Base-by-base conservation (phyloP, 2,329 filamentous ascomycete species). In the Neoscytalidium dimidiatum region DNA sequence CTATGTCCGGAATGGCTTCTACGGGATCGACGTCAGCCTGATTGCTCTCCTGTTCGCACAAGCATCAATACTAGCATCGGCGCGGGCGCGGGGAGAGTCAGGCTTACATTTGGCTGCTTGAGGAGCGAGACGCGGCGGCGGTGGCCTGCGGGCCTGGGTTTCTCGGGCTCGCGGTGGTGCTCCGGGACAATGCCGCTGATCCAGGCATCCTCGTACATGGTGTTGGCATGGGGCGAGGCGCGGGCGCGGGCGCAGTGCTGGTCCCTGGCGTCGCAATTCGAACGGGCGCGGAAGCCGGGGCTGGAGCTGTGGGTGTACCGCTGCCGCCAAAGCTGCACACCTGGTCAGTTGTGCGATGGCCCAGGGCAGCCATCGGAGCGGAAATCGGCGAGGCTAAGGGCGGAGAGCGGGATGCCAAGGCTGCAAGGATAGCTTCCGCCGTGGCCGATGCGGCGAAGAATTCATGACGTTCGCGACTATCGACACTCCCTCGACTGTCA, bases 181-280 rank as follows among this genome's bases (percentile, higher is more conserved):
- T 65, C 63, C 28, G 90, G 86, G 68, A 91, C 86, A 73, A 92
- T 89, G 75, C 85, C 78, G 71, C 78, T 92, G 80, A 94, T 92
- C 91, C 91, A 94, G 31, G 90, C 88, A 77, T 94, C 91, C 78
- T 94, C 91, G 77, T 92, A 92, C 90, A 92, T 93, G 70, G 69
- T 81, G 56, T 69, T 67, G 41, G 65, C 69, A 4, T 66, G 72
- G n/a, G n/a, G n/a, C 9, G 9, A 26, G 26, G 44, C 21, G n/a
- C n/a, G n/a, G 43, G 57, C 8, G 28, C 3, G 23, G 23, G 38
- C 14, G 51, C 9, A 3, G 21, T 56, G 61, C 29, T 43, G 60
- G 52, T 29, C n/a, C 52, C 57, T 52, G 46, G 48, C 23, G 28
- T 43, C 17, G 60, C 60, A 28, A 19, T 28, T 19, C 14, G 38